Base-by-base conservation (phyloP, 2,329 filamentous ascomycete species). In the Xylariaceae sp. region DNA sequence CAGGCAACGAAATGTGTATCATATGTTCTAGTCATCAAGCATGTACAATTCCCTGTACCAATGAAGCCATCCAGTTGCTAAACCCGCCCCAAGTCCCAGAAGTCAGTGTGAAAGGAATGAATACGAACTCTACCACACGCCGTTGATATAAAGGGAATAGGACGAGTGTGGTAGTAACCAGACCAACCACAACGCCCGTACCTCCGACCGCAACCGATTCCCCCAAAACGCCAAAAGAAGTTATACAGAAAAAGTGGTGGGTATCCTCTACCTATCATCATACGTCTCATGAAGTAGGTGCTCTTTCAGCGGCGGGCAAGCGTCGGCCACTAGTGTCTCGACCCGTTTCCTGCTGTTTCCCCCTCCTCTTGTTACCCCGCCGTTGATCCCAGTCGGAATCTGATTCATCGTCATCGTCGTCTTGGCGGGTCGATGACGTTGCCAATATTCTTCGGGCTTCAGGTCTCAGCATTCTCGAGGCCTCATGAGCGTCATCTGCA, bases 391-490 rank as follows among this genome's bases (percentile, higher is more conserved):
- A 32, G 2, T 53, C 50, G 3, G 44, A 41, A 30, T 62, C 60
- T 5, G 57, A 57, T 30, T 59, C 54, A 8, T 58, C 60, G 7
- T 58, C 60, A 7, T 60, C 64, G 30, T 48, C 60, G 30, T 55
- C 55, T 2, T 56, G 56, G 12, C 58, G 55, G 44, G 40, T 63
- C 56, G 50, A 60, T 51, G 31, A 61, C 55, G 43, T 67, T 58
- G 57, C 60, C 56, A 59, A 65, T 63, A 11, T 65, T 47, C 60
- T 62, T 55, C 51, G 60, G 26, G 65, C 65, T 44, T 70, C 62
- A 12, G 61, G 65, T 46, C 75, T 73, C 51, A 87, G 72, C 83
- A 85, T 87, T 57, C 75, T 77, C 55, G 78, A 60, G 43, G 56
- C 52, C 47, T 60, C 59, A 12, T 60, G 51, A 30, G 50, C 51